These are phyloP conservation scores for Cylindricascospora bacillispora DNA, from an alignment of 1,139 yeast genomes.

Conservation along the genomic window DNA sequence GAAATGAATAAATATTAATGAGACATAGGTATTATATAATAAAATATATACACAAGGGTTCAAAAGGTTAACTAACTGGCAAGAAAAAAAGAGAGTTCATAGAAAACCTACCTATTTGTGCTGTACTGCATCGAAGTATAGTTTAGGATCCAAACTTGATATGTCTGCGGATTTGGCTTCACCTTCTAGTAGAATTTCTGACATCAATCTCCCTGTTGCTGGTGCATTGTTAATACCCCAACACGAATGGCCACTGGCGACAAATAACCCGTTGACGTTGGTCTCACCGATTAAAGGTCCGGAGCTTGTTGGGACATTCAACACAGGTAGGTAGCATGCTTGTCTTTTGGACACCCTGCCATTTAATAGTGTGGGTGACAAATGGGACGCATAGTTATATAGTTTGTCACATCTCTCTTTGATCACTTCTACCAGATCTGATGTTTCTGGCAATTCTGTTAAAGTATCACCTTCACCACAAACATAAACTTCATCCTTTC, in stretches of 20 bases:
- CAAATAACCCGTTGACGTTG: constrained; percentile 59
- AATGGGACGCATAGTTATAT: constrained; percentile 66
- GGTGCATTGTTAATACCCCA: constrained; percentile 99
- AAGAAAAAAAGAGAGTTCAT: too few relatives aligned
- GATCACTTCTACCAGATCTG: constrained; percentile 86
- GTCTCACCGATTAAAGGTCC: constrained; percentile 95
- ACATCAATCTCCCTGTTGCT: constrained; percentile 85
- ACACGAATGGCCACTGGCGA: constrained; percentile 92
- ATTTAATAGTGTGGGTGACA: constrained; percentile 55
- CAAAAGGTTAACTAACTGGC: too few relatives aligned
- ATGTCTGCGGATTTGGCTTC: constrained; percentile 65
- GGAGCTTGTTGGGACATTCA: constrained; percentile 80
- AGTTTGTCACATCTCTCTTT: constrained; percentile 80
- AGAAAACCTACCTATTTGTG: too few relatives aligned
- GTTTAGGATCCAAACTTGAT: constrained; percentile 68
- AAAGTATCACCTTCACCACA: constrained; percentile 95
- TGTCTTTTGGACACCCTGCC: constrained; percentile 78
- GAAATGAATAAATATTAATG: too few relatives aligned
- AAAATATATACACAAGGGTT: too few relatives aligned
- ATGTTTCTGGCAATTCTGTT: constrained; percentile 84
- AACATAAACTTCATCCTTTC: constrained; percentile 90
- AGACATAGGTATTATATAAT: too few relatives aligned
- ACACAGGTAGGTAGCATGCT: constrained; percentile 91
- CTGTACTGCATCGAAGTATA: constrained; percentile 86
- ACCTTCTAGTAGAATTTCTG: constrained; percentile 84